Evolutionary conservation across 768 basidiomycete genomes (phyloP), one percentile per base, ranked within the genome.

Genomic region (Pseudohyphozyma bogoriensis): DNA sequence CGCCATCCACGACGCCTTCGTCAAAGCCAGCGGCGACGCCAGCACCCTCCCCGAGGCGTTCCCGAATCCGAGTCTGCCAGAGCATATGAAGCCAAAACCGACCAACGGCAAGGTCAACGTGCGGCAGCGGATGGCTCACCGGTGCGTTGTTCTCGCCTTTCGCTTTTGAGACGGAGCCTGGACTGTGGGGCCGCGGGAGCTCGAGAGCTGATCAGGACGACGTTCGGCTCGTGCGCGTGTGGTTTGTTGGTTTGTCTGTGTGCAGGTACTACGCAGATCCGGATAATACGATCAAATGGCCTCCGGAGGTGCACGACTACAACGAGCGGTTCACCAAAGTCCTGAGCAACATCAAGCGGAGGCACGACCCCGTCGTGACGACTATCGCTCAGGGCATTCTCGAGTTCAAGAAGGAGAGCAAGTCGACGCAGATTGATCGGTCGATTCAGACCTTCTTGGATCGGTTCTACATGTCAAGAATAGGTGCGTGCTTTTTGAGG

Each of bases 341-440:
- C 37, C 79, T 97, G 12, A 85, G 92, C 49, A 77, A 82, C 28
- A 92, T 99, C 79, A 99, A 99, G 77, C 82, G 79, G 58, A 79
- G 95, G 15, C 95, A 99, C 74, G 93, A 97, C 71, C 93, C 93
- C 0, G 97, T 95, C 0, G 95, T 97, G 11, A 92, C 93, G 9
- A 95, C 92, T 11, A 87, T 97, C 58, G 90, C 76, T 0, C 91
- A 93, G 74, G 93, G 93, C 51, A 87, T 99, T 6, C 78, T 96
- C 60, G 93, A 99, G 72, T 96, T 91, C 91, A 96, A 97, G 72
- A 82, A 82, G 71, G 83, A 85, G 18, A 70, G 72, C 26, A 69
- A 70, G 57, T 68, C 72, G 36, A 72, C 70, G 8, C 72, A 82
- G 51, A 89, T 90, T 51, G 87, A 86, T 20, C 77, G 85, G 39